A percentile compares a stretch with the other conserved stretches of the same genome.
phyloP scores from a whole-genome alignment of 495 filamentous ascomycete species.

The Daldinia vernicosa region DNA sequence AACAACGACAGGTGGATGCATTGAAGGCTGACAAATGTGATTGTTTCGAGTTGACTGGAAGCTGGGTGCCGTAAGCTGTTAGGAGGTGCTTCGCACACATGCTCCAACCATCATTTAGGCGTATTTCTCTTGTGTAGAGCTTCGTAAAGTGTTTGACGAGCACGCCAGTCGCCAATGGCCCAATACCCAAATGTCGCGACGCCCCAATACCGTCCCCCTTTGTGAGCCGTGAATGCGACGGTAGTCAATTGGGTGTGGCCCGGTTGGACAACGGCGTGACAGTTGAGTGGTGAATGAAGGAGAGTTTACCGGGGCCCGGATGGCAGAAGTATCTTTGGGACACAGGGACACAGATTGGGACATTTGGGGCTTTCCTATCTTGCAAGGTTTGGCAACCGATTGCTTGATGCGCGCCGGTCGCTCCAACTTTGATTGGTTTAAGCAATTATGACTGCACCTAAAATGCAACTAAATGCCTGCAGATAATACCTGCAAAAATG shows the following conservation, averaged over 20 bases:
- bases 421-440: neutral
- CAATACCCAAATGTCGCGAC: slow-evolving; percentile 24
- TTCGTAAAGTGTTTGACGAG: slow-evolving; percentile 11
- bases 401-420: neutral
- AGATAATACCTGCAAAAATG: slow-evolving; percentile 3
- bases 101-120: slow-evolving; percentile 14
- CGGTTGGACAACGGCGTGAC: slow-evolving; percentile 39
- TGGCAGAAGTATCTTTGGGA: slow-evolving; percentile 36
- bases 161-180: slow-evolving; percentile 22
- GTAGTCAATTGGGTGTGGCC: slow-evolving; percentile 42
- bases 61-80: neutral
- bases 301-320: slow-evolving; percentile 36
- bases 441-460: slow-evolving; percentile 16
- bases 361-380: neutral
- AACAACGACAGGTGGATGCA: slow-evolving; percentile 36
- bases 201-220: slow-evolving; percentile 22
- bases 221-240: slow-evolving; percentile 37
- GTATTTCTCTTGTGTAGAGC: slow-evolving; percentile 1
- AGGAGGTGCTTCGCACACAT: slow-evolving; percentile 26
- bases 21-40: slow-evolving; percentile 38
- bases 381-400: slow-evolving; percentile 3
- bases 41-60: neutral
- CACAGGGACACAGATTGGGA: slow-evolving; percentile 12
- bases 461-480: neutral
- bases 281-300: slow-evolving; percentile 37